Percentiles rank a stretch among this genome's conserved stretches.
phyloP scores from a whole-genome alignment of 768 basidiomycete species.

The Rubroboletus satanas region DNA sequence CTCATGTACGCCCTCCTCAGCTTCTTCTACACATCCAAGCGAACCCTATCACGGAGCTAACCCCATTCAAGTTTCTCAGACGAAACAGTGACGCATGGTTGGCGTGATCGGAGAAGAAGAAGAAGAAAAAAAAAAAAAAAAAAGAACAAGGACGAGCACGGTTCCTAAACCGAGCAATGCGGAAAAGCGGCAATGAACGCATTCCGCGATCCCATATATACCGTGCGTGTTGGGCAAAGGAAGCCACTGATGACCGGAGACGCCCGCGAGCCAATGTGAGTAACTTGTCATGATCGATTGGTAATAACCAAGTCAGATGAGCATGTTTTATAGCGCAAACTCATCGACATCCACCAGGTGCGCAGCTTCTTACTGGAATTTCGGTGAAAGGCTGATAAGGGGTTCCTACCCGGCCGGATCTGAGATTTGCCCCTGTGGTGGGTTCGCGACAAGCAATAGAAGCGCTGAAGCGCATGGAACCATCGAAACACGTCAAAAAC shows the following conservation, averaged over 20 bases:
- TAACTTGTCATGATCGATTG: slow-evolving; percentile 20
- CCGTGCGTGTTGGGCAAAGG: neutral
- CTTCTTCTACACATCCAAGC: slow-evolving; percentile 1
- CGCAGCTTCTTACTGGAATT: slow-evolving; percentile 12
- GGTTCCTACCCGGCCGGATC: slow-evolving; percentile 15
- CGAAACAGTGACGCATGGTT: slow-evolving; percentile 10
- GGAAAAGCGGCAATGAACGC: slow-evolving; percentile 24
- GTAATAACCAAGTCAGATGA: slow-evolving; percentile 24
- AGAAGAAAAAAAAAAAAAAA: neutral
- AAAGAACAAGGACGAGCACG: neutral
- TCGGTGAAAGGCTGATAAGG: slow-evolving; percentile 31
- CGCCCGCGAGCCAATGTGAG: slow-evolving; percentile 5
- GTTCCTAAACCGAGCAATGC: slow-evolving; percentile 8
- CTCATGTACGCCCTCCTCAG: slow-evolving; percentile 3
- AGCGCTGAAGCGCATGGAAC: slow-evolving; percentile 15
- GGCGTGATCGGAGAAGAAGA: slow-evolving; percentile 16
- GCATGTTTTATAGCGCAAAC: slow-evolving; percentile 6
- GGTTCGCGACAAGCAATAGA: slow-evolving; percentile 18
- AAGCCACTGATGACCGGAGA: slow-evolving; percentile 10
- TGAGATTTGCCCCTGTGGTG: slow-evolving; percentile 28
- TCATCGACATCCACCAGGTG: neutral
- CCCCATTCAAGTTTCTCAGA: slow-evolving; percentile 16
- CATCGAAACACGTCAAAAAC: slow-evolving; percentile 25
- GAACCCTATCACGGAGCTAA: slow-evolving; percentile 12
- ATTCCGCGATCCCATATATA: slow-evolving; percentile 20